phyloP scores from a whole-genome alignment of 164 flowering plant genomes.

The Santalum album region DNA sequence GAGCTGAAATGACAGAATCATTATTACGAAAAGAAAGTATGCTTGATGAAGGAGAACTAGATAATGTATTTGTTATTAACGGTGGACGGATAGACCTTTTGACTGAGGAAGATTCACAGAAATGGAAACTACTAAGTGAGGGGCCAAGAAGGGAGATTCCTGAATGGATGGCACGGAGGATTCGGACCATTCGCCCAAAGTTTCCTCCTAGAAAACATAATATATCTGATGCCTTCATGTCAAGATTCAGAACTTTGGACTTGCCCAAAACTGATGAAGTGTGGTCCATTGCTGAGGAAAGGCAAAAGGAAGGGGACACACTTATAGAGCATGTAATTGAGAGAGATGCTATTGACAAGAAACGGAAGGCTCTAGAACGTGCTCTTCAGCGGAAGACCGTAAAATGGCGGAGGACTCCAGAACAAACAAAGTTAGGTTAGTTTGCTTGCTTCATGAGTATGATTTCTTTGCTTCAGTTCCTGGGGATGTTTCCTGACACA shows the following conservation, averaged over 20 bases:
- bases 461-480: background rate
- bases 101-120: conserved; percentile 44
- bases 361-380: conserved; percentile 43
- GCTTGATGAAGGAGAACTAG: conserved; percentile 23
- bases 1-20: conserved; percentile 50
- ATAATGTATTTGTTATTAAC: conserved; percentile 29
- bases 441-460: conserved; percentile 5
- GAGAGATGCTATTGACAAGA: conserved; percentile 51
- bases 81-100: conserved; percentile 55
- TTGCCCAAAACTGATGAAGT: conserved; percentile 50
- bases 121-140: conserved; percentile 49
- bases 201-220: conserved; percentile 48
- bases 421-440: conserved; percentile 45
- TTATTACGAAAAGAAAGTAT: conserved; percentile 22
- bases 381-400: conserved; percentile 40
- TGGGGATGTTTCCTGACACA: background rate
- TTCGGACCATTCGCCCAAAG: conserved; percentile 34
- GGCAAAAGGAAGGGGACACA: conserved; percentile 40
- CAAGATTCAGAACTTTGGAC: conserved; percentile 24
- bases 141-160: conserved; percentile 60
- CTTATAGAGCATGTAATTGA: conserved; percentile 48
- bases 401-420: conserved; percentile 37
- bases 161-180: conserved; percentile 54
- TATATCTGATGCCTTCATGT: conserved; percentile 25
- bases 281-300: conserved; percentile 58